Percentiles rank a stretch among this genome's conserved stretches.
These are phyloP conservation scores for Tephrocybe sp. DNA, from an alignment of 768 basidiomycete genomes.

Conservation along the genomic window DNA sequence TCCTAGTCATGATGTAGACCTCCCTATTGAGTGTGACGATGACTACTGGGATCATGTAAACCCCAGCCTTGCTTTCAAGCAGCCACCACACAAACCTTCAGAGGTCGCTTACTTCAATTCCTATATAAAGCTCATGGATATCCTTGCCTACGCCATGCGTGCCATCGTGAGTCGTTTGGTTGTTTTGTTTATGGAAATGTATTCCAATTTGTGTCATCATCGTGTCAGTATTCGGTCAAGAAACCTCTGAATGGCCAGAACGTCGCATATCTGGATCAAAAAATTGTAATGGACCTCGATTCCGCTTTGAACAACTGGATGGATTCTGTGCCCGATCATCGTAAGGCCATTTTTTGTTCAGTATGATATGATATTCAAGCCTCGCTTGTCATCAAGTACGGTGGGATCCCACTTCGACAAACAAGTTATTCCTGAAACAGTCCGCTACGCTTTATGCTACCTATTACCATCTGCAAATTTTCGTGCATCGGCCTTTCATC, in stretches of 20 bases:
- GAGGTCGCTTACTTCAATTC: conserved; percentile 55
- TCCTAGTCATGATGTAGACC: conserved; percentile 68
- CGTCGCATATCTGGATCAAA: conserved; percentile 54
- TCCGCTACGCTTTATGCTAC: conserved; percentile 52
- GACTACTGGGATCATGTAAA: conserved; percentile 68
- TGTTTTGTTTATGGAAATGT: neutral
- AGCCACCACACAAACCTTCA: conserved; percentile 60
- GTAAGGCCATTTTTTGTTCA: conserved; percentile 40
- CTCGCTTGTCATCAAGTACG: conserved; percentile 36
- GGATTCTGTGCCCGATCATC: conserved; percentile 62
- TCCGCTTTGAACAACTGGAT: conserved; percentile 80
- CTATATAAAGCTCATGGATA: conserved; percentile 56
- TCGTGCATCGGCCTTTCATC: conserved; percentile 80
- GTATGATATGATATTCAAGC: conserved; percentile 20
- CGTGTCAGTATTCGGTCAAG: conserved; percentile 67
- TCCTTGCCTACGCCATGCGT: conserved; percentile 58
- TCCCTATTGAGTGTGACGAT: conserved; percentile 62
- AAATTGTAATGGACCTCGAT: conserved; percentile 71
- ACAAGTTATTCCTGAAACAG: conserved; percentile 49
- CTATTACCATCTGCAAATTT: conserved; percentile 59
- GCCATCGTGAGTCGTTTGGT: conserved; percentile 45
- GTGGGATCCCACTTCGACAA: conserved; percentile 41
- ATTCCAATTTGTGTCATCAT: neutral
- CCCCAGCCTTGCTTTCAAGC: conserved; percentile 53
- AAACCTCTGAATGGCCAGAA: conserved; percentile 53